Conservation (phyloP, 345 rosid species). For the Cochlearia excelsa region DNA sequence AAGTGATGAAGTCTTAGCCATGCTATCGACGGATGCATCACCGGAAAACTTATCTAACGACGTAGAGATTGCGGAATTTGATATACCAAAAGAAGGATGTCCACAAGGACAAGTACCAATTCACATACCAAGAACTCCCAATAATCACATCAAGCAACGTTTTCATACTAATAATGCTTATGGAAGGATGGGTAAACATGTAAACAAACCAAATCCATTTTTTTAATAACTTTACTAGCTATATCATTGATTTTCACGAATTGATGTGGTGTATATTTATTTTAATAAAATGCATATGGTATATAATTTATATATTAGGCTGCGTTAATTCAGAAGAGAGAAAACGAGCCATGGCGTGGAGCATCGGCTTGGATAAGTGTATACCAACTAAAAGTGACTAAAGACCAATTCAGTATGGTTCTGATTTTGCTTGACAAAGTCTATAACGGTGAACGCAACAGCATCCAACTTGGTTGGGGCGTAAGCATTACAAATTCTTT, state of each 20-base stretch:
- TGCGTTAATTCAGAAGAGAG: conserved; percentile 4
- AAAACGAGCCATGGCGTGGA: conserved; percentile 3
- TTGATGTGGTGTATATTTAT: not conserved
- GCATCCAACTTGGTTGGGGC: conserved; percentile 1
- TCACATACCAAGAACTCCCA: conserved; percentile 6
- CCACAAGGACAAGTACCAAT: conserved; percentile 24
- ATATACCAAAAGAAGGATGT: conserved; percentile 19
- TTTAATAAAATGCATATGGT: not conserved
- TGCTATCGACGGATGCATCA: conserved; percentile 2
- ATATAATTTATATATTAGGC: not conserved
- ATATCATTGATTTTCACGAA: not conserved
- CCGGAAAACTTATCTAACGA: not conserved
- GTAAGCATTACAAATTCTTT: not conserved
- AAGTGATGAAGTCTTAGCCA: conserved; percentile 6
- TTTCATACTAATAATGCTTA: not conserved
- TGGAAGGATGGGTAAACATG: conserved; percentile 3
- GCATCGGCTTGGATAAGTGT: conserved; percentile 10
- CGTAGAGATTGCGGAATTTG: not conserved
- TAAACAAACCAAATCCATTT: not conserved
- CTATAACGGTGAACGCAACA: not conserved
- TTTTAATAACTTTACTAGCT: not conserved
- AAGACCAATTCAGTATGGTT: conserved; percentile 9
- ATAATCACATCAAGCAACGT: not conserved
- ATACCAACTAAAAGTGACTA: conserved; percentile 1
- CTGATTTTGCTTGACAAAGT: not conserved